Conservation (phyloP, 257 asterid species). For the Solanum dulcamara region DNA sequence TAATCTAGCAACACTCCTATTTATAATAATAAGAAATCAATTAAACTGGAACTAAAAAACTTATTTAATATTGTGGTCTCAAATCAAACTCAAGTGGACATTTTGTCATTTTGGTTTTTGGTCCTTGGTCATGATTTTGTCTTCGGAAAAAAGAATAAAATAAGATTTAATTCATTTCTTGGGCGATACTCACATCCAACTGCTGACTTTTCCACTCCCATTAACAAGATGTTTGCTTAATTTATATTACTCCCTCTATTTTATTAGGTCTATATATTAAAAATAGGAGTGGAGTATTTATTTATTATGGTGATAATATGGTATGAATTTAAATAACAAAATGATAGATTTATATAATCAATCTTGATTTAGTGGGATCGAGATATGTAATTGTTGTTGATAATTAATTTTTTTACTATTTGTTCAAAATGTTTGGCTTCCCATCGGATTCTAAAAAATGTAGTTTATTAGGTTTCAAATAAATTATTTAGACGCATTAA, state of each 20-base stretch:
- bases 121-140: neutral
- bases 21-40: too few relatives aligned
- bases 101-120: neutral
- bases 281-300: neutral
- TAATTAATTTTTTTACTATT: neutral
- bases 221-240: neutral
- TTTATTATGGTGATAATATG: neutral
- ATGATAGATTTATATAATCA: neutral
- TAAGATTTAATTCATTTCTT: neutral
- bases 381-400: neutral
- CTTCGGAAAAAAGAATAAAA: neutral
- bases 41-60: too few relatives aligned
- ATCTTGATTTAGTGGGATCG: fast-evolving
- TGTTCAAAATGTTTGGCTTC: neutral
- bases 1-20: too few relatives aligned
- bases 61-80: neutral
- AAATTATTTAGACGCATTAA: neutral
- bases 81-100: neutral
- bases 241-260: neutral
- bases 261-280: neutral
- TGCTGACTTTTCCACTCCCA: neutral
- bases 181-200: neutral
- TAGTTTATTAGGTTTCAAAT: neutral
- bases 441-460: neutral
- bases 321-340: neutral